Percentiles rank a stretch among this genome's conserved stretches.
Conservation (phyloP, 176 grass and related monocot genomes). For the Oryza australiensis region DNA sequence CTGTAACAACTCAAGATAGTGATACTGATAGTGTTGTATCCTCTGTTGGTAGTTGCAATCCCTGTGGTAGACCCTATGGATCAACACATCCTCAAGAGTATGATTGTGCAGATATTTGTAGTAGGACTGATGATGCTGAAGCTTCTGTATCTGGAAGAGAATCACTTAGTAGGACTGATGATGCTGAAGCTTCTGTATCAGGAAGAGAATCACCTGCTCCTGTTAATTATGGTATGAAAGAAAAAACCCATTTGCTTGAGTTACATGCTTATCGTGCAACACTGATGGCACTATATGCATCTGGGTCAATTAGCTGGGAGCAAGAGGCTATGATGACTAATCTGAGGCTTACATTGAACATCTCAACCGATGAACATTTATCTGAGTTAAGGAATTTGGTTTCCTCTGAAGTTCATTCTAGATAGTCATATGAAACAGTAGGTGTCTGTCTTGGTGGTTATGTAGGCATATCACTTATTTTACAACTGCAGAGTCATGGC, state of each 20-base stretch:
- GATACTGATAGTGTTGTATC: conserved; percentile 63
- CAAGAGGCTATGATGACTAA: conserved; percentile 91
- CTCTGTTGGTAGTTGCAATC: conserved; percentile 88
- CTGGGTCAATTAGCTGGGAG: conserved; percentile 94
- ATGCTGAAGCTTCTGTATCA: conserved; percentile 54
- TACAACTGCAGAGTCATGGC: conserved; percentile 36
- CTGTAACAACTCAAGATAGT: conserved; percentile 43
- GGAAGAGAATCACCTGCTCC: conserved; percentile 56
- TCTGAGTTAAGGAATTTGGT: conserved; percentile 73
- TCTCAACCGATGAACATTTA: conserved; percentile 91
- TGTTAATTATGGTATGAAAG: conserved; percentile 24
- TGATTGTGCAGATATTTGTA: conserved; percentile 43
- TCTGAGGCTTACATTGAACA: conserved; percentile 85
- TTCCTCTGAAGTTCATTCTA: conserved; percentile 52
- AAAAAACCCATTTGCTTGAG: conserved; percentile 76
- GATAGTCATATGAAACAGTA: conserved; percentile 42
- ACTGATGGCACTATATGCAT: conserved; percentile 77
- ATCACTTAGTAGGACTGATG: conserved; percentile 15
- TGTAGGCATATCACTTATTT: conserved; percentile 32
- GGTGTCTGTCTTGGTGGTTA: conserved; percentile 3
- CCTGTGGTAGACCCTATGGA: conserved; percentile 43
- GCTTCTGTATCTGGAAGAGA: conserved; percentile 62
- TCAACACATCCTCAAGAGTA: conserved; percentile 36
- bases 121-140: conserved; percentile 51
- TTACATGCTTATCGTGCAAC: conserved; percentile 87